These are phyloP conservation scores for Podospora sp. DNA, from an alignment of 495 filamentous ascomycete species.

Conservation along the genomic window DNA sequence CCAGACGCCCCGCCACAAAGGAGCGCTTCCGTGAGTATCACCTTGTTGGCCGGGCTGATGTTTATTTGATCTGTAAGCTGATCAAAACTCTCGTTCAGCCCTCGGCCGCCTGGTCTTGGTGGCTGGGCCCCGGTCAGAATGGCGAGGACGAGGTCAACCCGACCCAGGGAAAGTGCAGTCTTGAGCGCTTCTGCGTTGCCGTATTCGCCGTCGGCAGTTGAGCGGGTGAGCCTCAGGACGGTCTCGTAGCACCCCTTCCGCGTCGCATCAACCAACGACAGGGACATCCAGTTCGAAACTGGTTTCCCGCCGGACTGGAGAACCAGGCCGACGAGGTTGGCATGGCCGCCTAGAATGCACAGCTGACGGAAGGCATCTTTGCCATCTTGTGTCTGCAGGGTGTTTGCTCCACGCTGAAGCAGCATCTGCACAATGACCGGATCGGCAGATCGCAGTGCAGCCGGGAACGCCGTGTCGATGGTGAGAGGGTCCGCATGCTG, in stretches of 20 bases:
- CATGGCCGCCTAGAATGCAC: slow-evolving; percentile 42
- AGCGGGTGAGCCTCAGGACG: slow-evolving; percentile 47
- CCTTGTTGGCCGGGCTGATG: slow-evolving; percentile 47
- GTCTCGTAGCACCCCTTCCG: slow-evolving; percentile 46
- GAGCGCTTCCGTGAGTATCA: slow-evolving; percentile 46
- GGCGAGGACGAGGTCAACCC: slow-evolving; percentile 48
- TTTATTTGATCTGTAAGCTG: slow-evolving; percentile 41
- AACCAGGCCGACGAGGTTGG: slow-evolving; percentile 46
- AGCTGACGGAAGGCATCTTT: slow-evolving; percentile 49
- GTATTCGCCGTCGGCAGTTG: slow-evolving; percentile 47
- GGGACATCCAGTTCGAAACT: slow-evolving; percentile 35
- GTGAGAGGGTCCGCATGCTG: slow-evolving; percentile 45
- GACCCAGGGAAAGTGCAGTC: slow-evolving; percentile 41
- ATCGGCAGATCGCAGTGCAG: slow-evolving; percentile 45
- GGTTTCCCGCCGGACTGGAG: slow-evolving; percentile 47
- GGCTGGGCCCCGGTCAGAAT: slow-evolving; percentile 48
- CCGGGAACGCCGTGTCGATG: slow-evolving; percentile 43
- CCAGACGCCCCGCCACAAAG: slow-evolving; percentile 51
- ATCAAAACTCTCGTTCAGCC: slow-evolving; percentile 44
- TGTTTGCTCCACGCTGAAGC: slow-evolving; percentile 45
- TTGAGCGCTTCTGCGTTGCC: slow-evolving; percentile 49
- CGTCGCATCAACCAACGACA: slow-evolving; percentile 50
- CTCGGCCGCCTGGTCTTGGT: slow-evolving; percentile 37
- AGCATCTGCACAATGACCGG: slow-evolving; percentile 41
- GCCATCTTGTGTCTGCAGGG: slow-evolving; percentile 40